Evolutionary conservation across 371 early-diverging fungal species (phyloP), one percentile per base, ranked within the genome.

Genomic region (Smittium culicis): DNA sequence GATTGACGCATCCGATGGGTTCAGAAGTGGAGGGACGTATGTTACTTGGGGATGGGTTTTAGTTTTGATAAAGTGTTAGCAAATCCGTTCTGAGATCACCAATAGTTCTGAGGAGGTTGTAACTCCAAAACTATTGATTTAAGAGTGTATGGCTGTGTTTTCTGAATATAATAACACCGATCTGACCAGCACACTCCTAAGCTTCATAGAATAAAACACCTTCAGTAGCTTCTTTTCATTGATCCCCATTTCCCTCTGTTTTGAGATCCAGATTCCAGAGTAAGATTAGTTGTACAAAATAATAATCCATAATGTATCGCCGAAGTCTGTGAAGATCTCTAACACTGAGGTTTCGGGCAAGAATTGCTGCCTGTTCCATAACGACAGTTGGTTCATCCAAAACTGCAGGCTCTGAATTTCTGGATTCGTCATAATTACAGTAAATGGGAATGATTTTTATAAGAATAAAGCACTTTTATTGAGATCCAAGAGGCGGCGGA

Each of bases 381-480:
- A 62, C 58, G 3, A 2, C 0, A 25, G 54, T 11, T 30, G 66
- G 59, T 55, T 20, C 32, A 5, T 5, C 34, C 65, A 34, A 35
- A 27, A 71, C 45, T 11, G 20, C 5, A 11, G 45, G 45, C 45
- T 45, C 60, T 5, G 35, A 31, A 30, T 66, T 54, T 11, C 60
- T 54, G 11, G 66, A 59, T 14, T 66, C 31, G 24, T 62, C 58
- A 2, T 32, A 11, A 28, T 61, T 35, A 64, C 57, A 54, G 54
- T 31, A 16, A 2, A 54, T 20, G 31, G 59, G 28, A 28, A 28
- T 45, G 11, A 45, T 45, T 45, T 45, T 20, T 5, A 45, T 11
- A 45, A 11, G 5, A 20, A 45, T 20, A 45, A 20, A 45, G 11
- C 5, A 45, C 20, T 5, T 11, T 45, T 45, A 45, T 45, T 45